Conservation (phyloP, 106 monocot species). For the Ottelia alismoides region DNA sequence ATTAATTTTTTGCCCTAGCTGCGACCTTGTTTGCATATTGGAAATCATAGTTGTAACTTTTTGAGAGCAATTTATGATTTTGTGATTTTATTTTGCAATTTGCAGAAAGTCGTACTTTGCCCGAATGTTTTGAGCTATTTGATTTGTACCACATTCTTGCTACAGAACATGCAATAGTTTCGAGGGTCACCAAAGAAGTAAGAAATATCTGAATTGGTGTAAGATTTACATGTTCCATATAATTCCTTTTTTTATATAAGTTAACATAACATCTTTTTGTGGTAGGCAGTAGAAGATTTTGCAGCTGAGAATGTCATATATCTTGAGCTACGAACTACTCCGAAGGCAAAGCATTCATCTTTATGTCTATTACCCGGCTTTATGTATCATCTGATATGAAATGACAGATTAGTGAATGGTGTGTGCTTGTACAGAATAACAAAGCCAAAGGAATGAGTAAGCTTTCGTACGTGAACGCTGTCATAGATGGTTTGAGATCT, state of each 20-base stretch:
- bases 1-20: no score
- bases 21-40: no score
- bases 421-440: conserved; percentile 63
- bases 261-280: background rate
- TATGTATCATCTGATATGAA: no score
- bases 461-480: conserved; percentile 79
- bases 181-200: conserved; percentile 90
- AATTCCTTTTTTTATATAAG: no score
- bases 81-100: no score
- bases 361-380: no score
- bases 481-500: conserved; percentile 66
- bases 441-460: conserved; percentile 93
- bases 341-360: no score
- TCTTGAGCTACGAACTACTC: conserved; percentile 91
- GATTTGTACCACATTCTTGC: conserved; percentile 79
- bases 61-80: no score
- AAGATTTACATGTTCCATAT: no score
- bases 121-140: conserved; percentile 90
- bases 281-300: conserved; percentile 86
- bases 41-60: no score
- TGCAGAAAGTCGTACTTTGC: conserved; percentile 70
- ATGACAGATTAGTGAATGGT: no score
- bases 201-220: conserved; percentile 1
- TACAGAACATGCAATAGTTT: conserved; percentile 80
- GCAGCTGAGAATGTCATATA: conserved; percentile 94